phyloP scores from a whole-genome alignment of 805 yeast genomes.

The Yarrowia deformans region DNA sequence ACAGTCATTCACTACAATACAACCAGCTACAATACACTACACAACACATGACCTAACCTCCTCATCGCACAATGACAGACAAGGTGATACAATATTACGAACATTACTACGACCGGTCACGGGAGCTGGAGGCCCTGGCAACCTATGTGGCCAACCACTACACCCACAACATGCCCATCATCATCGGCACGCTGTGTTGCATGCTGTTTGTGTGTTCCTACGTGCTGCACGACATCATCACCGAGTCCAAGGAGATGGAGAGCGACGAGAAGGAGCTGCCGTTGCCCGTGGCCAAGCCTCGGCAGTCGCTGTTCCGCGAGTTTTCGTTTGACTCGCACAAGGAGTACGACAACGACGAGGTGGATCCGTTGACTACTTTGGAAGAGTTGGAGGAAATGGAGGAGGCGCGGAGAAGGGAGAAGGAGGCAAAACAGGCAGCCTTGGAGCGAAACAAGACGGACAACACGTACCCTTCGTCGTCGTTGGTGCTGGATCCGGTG shows the following conservation, averaged over 20 bases:
- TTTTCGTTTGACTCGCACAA: slow-evolving; percentile 12
- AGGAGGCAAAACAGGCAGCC: neutral
- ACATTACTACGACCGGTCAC: slow-evolving; percentile 17
- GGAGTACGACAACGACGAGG: slow-evolving; percentile 24
- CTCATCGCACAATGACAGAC: slow-evolving; percentile 27
- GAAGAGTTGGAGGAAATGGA: slow-evolving; percentile 13
- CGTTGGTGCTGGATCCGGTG: slow-evolving; percentile 1
- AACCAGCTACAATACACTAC: no score
- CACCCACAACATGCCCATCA: slow-evolving; percentile 37
- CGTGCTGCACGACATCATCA: slow-evolving; percentile 34
- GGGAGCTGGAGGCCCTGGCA: slow-evolving; percentile 33
- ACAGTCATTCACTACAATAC: neutral
- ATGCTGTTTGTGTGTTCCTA: slow-evolving; percentile 34
- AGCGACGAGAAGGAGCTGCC: slow-evolving; percentile 36
- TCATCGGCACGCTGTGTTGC: slow-evolving; percentile 29
- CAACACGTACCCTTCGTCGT: neutral
- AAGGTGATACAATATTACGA: slow-evolving; percentile 34
- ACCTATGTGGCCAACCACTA: slow-evolving; percentile 32
- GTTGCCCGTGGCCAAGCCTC: slow-evolving; percentile 22
- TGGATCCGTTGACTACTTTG: slow-evolving; percentile 18
- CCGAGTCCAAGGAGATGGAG: slow-evolving; percentile 24
- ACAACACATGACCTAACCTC: no score
- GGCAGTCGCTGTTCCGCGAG: slow-evolving; percentile 13
- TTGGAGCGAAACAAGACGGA: neutral
- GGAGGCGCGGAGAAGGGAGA: neutral